phyloP scores from a whole-genome alignment of 176 grass and related monocot species.

The Aegilops sharonensis region DNA sequence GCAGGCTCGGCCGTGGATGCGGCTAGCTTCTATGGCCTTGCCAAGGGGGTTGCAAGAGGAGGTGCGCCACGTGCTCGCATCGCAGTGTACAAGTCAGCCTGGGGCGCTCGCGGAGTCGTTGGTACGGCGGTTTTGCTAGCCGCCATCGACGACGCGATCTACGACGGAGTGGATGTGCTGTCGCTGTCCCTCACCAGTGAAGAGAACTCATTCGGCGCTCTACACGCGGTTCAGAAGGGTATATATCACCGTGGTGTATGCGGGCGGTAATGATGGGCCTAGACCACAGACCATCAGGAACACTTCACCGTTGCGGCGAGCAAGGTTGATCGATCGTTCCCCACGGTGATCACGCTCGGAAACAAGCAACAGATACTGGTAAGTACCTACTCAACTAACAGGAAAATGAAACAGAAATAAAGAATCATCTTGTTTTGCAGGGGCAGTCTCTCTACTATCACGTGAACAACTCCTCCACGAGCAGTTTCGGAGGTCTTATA shows the following conservation, averaged over 20 bases:
- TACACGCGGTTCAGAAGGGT: slow-evolving; percentile 36
- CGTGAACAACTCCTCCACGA: background rate
- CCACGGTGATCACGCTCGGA: slow-evolving; percentile 9
- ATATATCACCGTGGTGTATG: slow-evolving; percentile 18
- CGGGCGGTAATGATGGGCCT: background rate
- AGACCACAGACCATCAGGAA: background rate
- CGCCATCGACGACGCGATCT: slow-evolving; percentile 6
- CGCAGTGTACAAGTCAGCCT: slow-evolving; percentile 7
- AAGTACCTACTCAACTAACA: background rate
- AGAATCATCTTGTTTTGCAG: background rate
- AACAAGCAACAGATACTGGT: slow-evolving; percentile 30
- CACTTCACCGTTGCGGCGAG: slow-evolving; percentile 24
- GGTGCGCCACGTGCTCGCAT: background rate
- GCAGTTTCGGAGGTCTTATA: background rate
- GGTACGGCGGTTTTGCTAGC: background rate
- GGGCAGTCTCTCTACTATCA: background rate
- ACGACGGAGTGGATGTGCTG: no score
- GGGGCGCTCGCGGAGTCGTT: background rate
- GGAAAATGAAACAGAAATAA: no score
- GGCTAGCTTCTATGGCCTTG: slow-evolving; percentile 5
- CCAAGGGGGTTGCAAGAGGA: background rate
- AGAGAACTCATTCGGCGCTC: slow-evolving; percentile 20
- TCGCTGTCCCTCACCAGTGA: no score
- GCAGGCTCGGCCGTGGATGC: slow-evolving; percentile 12
- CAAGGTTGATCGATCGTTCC: slow-evolving; percentile 29